Conservation (phyloP, 1,139 yeast species). For the Candida pseudoviswanathii region DNA sequence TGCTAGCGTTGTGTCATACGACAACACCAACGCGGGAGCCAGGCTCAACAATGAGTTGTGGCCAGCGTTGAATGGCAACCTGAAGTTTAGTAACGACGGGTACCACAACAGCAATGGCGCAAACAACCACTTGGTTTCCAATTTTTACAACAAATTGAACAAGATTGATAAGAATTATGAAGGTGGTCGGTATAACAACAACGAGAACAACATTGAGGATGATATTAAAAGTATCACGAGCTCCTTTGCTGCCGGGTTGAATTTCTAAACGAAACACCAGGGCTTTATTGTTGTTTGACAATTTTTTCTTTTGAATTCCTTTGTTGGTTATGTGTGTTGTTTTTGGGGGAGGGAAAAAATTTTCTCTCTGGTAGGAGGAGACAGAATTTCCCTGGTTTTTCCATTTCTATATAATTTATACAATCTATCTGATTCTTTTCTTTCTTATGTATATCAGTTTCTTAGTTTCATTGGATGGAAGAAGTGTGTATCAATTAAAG, state of each 20-base stretch:
- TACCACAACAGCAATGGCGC: conserved; percentile 9
- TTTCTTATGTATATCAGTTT: neutral
- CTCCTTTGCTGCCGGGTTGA: conserved; percentile 48
- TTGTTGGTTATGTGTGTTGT: neutral
- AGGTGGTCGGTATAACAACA: conserved; percentile 26
- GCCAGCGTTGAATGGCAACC: conserved; percentile 31
- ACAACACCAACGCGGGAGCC: conserved; percentile 20
- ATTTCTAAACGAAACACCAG: conserved; percentile 14
- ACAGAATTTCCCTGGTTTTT: neutral
- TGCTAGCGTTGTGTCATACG: conserved; percentile 51
- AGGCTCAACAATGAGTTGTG: conserved; percentile 24
- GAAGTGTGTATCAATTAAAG: neutral
- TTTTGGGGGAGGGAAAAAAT: neutral
- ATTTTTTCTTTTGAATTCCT: neutral
- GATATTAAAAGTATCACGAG: conserved; percentile 51
- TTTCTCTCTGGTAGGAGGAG: neutral
- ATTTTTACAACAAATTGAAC: conserved; percentile 46
- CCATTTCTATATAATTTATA: neutral
- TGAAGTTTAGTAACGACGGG: conserved; percentile 14
- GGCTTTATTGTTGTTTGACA: neutral
- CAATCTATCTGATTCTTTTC: neutral
- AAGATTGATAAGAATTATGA: conserved; percentile 22
- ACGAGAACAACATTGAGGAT: conserved; percentile 37
- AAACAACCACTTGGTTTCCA: conserved; percentile 36
- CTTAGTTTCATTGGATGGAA: neutral